These are phyloP conservation scores for Lichtheimia hyalospora DNA, from an alignment of 371 early-diverging fungal genomes.

Conservation along the genomic window DNA sequence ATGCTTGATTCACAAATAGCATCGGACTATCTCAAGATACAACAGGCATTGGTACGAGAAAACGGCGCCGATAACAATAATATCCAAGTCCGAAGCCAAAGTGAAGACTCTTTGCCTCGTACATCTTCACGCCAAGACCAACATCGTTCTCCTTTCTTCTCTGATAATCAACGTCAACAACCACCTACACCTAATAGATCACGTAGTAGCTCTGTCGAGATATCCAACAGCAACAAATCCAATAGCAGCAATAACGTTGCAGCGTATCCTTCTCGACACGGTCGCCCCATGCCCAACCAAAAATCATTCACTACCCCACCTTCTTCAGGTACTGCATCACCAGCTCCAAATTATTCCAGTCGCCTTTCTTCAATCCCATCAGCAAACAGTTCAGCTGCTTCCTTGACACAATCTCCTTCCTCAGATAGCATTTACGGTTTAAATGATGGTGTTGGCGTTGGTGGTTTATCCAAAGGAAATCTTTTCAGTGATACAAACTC, in stretches of 20 bases:
- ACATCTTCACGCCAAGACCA: not conserved
- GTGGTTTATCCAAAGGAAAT: constrained; percentile 12
- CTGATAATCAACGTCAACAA: constrained; percentile 9
- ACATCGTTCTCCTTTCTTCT: not conserved
- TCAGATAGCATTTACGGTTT: constrained; percentile 16
- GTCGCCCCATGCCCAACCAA: too few relatives aligned
- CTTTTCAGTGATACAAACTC: constrained; percentile 1
- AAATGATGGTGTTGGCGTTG: constrained; percentile 13
- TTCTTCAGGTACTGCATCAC: constrained; percentile 9
- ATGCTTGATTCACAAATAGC: constrained; percentile 18
- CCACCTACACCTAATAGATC: constrained; percentile 39
- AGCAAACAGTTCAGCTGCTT: constrained; percentile 8
- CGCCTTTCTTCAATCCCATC: constrained; percentile 14
- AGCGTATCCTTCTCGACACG: constrained; percentile 13
- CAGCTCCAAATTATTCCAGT: not conserved
- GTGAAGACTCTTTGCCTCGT: not conserved
- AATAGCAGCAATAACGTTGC: not conserved
- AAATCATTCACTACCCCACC: constrained; percentile 5
- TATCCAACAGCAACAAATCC: not conserved
- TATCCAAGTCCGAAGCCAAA: constrained; percentile 8
- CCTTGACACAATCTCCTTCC: not conserved
- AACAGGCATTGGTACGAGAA: constrained; percentile 11
- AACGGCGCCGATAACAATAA: constrained; percentile 4
- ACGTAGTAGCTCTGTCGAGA: constrained; percentile 39
- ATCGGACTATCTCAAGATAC: constrained; percentile 17